These are phyloP conservation scores for Primulina tabacum DNA, from an alignment of 257 asterid genomes.

Conservation along the genomic window DNA sequence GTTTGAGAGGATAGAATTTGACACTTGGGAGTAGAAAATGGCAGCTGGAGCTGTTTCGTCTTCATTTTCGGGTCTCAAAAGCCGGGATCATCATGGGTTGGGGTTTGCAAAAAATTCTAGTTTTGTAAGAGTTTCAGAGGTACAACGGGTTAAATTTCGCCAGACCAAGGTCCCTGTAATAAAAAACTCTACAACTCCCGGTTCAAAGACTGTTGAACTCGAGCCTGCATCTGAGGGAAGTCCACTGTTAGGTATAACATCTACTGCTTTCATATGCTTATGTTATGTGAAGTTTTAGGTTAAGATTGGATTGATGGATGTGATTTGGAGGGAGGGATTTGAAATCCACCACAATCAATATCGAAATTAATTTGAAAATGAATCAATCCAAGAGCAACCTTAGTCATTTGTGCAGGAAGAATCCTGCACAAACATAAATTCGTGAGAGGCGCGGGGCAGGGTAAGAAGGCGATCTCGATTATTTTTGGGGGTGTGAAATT, in stretches of 20 bases:
- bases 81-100: constrained; percentile 51
- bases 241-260: constrained; percentile 66
- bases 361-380: no score
- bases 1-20: constrained; percentile 31
- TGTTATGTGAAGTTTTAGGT: background rate
- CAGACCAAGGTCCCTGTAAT: constrained; percentile 61
- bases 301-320: no score
- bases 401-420: no score
- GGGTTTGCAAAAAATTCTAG: constrained; percentile 64
- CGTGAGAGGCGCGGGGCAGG: no score
- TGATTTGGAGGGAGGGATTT: no score
- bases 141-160: constrained; percentile 24
- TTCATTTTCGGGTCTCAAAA: constrained; percentile 68
- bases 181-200: constrained; percentile 58
- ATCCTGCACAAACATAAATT: no score
- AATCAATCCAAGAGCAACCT: no score
- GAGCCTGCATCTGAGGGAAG: constrained; percentile 97
- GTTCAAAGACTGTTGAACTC: constrained; percentile 76
- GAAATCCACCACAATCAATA: no score
- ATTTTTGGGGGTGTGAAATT: no score
- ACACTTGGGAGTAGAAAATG: constrained; percentile 37
- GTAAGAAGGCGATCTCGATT: no score
- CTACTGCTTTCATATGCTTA: background rate
- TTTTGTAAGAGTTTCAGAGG: constrained; percentile 41
- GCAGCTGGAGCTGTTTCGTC: constrained; percentile 89